Evolutionary conservation across 208 protist species (phyloP), one percentile per base, ranked within the genome.

Genomic region (Polymyxa betae): DNA sequence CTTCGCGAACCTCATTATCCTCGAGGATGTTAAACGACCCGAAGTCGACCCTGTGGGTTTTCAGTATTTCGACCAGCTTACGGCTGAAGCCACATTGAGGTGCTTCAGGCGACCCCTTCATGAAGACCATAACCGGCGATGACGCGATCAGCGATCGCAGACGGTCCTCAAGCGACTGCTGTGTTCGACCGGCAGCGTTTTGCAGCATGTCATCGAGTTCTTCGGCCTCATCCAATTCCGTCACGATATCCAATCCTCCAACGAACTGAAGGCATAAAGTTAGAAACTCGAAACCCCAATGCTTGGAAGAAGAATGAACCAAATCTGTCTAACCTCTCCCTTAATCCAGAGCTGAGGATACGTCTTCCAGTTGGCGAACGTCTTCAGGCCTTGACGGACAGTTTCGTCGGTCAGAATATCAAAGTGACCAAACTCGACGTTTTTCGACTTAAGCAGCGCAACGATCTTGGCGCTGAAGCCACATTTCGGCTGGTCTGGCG

Each of bases 401-500:
- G 77, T 77, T 38, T 92, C 89, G 89, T 93, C 90, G 0, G 12
- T 0, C 40, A 93, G 38, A n/a, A 93, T 93, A 89, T 93, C 90
- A 60, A 93, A 92, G 38, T 0, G 20, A 29, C 41, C 92, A 40
- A 91, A 91, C 38, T 0, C 16, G 49, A 1, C 5, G 49, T 0
- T n/a, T n/a, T 44, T 54, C 35, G 0, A 35, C 35, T 29, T 44
- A 0, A 93, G 88, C 29, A 93, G 0, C 24, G 78, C 89, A 43
- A 92, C 77, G n/a, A 92, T 92, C 64, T 54, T 10, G 10, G 64
- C 45, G 0, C 35, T 82, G 88, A 93, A 92, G 35, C 78, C 89
- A 64, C 92, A 93, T n/a, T 89, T 46, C 88, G 92, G 90, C 29
- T 52, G 77, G 12, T 68, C 92, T 24, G 91, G 92, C 29, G 89